Evolutionary conservation across 1,284 basidiomycete species (phyloP).

Genomic region (Lignosus rhinocerotis): DNA sequence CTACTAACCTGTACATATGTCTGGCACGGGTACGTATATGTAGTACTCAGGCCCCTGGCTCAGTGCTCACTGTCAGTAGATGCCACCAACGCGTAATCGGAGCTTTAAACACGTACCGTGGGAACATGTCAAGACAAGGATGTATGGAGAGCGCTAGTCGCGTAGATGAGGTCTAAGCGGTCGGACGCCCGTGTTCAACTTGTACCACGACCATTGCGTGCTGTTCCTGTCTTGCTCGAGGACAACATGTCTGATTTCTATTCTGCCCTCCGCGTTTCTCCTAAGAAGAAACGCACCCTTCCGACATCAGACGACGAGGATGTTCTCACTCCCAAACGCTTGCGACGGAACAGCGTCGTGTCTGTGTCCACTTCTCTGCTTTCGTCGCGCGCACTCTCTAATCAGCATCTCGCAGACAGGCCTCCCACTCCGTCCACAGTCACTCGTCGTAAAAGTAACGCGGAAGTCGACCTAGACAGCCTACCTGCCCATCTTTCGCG

Average conservation of each 20-base stretch:
- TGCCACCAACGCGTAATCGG: constrained; percentile 19
- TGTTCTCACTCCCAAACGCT: constrained; percentile 65
- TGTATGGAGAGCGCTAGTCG: constrained; percentile 19
- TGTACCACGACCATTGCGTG: constrained; percentile 10
- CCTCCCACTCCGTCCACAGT: constrained; percentile 55
- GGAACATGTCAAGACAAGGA: constrained; percentile 22
- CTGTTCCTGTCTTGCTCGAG: constrained; percentile 6
- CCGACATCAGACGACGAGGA: constrained; percentile 52
- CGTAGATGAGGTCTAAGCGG: constrained; percentile 13
- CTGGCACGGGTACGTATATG: neutral
- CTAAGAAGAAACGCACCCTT: constrained; percentile 59
- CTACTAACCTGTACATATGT: too few relatives aligned
- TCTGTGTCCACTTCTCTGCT: constrained; percentile 5
- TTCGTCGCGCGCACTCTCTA: neutral
- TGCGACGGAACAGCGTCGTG: constrained; percentile 49
- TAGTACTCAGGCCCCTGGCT: too few relatives aligned
- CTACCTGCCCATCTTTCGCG: constrained; percentile 63
- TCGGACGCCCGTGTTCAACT: constrained; percentile 17
- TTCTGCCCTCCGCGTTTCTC: constrained; percentile 59
- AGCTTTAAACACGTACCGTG: constrained; percentile 19
- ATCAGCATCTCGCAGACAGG: constrained; percentile 33
- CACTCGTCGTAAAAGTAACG: constrained; percentile 29
- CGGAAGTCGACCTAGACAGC: constrained; percentile 30
- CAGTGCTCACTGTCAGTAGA: neutral
- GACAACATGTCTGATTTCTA: constrained; percentile 61